phyloP scores from a whole-genome alignment of 148 eudicot species.

The Camellia lanceoleosa region DNA sequence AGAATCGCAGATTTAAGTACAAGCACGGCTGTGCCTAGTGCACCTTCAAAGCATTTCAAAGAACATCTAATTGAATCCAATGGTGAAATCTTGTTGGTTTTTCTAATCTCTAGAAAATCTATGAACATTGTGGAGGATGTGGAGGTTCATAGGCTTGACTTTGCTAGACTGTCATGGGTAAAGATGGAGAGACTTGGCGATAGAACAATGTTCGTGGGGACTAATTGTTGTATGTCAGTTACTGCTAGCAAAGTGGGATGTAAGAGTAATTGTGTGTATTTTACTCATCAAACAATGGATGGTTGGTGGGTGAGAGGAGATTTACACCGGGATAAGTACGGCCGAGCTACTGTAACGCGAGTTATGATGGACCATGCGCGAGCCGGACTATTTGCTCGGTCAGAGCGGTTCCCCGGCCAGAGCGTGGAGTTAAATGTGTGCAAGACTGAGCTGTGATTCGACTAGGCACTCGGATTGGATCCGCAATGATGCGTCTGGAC shows the following conservation, averaged over 20 bases:
- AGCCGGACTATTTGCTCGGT: no score
- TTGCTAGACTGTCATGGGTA: constrained; percentile 25
- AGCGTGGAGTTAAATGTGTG: no score
- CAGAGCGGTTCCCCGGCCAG: no score
- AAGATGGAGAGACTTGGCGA: constrained; percentile 30
- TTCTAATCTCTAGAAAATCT: constrained; percentile 20
- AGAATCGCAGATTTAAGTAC: constrained; percentile 12
- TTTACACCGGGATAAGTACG: no score
- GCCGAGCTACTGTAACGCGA: no score
- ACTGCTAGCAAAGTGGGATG: constrained; percentile 26
- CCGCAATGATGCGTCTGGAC: no score
- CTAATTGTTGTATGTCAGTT: constrained; percentile 22
- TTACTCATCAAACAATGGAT: constrained; percentile 6
- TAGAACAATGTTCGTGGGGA: constrained; percentile 21
- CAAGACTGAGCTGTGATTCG: no score
- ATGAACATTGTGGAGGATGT: constrained; percentile 25
- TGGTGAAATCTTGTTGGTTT: constrained; percentile 30
- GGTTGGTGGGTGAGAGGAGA: no score
- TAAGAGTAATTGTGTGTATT: constrained; percentile 20
- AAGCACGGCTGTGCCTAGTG: constrained; percentile 30
- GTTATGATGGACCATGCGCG: no score
- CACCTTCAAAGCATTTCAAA: constrained; percentile 19
- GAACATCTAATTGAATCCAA: constrained; percentile 27
- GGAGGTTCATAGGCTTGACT: constrained; percentile 24
- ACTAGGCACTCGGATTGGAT: no score